Evolutionary conservation across 345 rosid species (phyloP), one percentile per base, ranked within the genome.

Genomic region (Aquilaria sinensis): DNA sequence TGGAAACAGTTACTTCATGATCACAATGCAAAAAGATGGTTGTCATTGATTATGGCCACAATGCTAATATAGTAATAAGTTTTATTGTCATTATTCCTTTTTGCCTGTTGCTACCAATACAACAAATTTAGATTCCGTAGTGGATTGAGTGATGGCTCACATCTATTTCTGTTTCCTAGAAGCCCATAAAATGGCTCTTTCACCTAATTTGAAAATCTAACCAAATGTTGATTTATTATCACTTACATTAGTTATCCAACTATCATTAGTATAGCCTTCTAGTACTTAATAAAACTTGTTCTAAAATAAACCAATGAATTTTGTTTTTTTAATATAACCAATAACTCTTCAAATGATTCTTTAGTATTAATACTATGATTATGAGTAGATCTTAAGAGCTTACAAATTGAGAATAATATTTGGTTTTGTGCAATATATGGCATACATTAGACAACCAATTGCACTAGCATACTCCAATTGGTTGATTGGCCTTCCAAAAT

Each of bases 401-500:
- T 58, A 58, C 62, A 58, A 41, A 58, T 71, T 71, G 66, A 71
- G 60, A 13, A 71, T 71, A 64, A 47, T 47, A 47, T 65, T 71
- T 71, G 52, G 23, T 23, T 23, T 23, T 23, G 23, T 23, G 23
- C 23, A 23, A 23, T 23, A 23, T 23, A 23, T 23, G 23, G 0
- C 23, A 23, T 23, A 23, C 23, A 23, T 23, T 23, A 23, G 23
- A 23, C 23, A 23, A 23, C 23, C 23, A 23, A 23, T 23, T 23
- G 23, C 23, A 23, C 23, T 23, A 23, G 23, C 23, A 23, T 23
- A 57, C 47, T 57, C 61, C 2, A 57, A 6, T 23, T 64, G 16
- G 12, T 23, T 3, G 2, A 64, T 46, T 11, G 8, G 15, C 15
- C 50, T 37, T 6, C 43, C 67, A 53, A 12, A 13, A 33, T 63